Evolutionary conservation across 805 yeast species (phyloP).

Genomic region (Candida gorgasii): DNA sequence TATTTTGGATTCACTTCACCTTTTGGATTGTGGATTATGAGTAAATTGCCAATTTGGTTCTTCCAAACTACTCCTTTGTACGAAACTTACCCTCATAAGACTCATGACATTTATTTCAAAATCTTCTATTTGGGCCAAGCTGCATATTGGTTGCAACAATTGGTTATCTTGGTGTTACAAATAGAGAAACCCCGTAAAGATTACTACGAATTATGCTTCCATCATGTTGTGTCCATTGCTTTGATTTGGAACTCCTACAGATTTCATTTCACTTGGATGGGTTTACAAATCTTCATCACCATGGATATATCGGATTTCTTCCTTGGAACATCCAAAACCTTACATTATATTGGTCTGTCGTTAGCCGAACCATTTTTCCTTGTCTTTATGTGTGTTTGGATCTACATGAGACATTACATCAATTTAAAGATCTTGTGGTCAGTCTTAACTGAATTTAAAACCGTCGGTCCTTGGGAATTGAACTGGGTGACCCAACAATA

Average conservation of each 20-base stretch:
- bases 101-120: constrained; percentile 71
- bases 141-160: constrained; percentile 97
- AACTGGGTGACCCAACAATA: constrained; percentile 91
- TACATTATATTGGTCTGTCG: constrained; percentile 77
- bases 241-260: constrained; percentile 85
- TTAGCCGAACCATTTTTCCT: constrained; percentile 64
- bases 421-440: constrained; percentile 83
- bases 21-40: constrained; percentile 86
- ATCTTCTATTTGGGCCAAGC: constrained; percentile 88
- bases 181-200: constrained; percentile 96
- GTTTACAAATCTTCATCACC: constrained; percentile 83
- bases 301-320: constrained; percentile 96
- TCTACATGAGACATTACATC: constrained; percentile 84
- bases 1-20: constrained; percentile 85
- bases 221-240: constrained; percentile 88
- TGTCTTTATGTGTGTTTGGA: constrained; percentile 74
- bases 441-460: constrained; percentile 77
- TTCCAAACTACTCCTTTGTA: constrained; percentile 85
- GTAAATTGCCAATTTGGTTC: constrained; percentile 78
- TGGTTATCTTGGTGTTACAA: constrained; percentile 76
- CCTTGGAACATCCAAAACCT: constrained; percentile 78
- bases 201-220: constrained; percentile 85
- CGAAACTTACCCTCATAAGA: constrained; percentile 76
- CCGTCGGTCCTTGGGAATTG: constrained; percentile 79
- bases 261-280: constrained; percentile 97